Evolutionary conservation across 2,329 filamentous ascomycete genomes (phyloP).

Genomic region (Cercospora sp.): DNA sequence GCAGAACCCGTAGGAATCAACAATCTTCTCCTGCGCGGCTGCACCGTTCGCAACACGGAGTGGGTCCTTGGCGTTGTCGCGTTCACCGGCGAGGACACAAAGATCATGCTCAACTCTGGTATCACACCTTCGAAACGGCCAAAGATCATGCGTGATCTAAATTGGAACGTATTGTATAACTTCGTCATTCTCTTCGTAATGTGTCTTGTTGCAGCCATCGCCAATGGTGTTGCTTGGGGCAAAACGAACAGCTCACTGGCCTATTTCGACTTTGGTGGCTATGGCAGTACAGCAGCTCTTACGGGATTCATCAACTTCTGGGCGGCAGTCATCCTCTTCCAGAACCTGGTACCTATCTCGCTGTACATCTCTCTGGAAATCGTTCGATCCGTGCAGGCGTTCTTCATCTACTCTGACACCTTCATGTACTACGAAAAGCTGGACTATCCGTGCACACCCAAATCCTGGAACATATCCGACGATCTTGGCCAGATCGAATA

Average conservation of each 20-base stretch:
- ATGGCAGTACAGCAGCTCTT: constrained; percentile 66
- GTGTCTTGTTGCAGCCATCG: constrained; percentile 81
- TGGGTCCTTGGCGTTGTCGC: constrained; percentile 91
- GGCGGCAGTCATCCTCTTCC: constrained; percentile 90
- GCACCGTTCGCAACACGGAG: constrained; percentile 90
- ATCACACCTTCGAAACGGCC: constrained; percentile 93
- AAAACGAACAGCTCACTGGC: constrained; percentile 70
- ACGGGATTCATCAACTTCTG: constrained; percentile 97
- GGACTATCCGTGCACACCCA: constrained; percentile 92
- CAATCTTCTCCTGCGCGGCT: constrained; percentile 90
- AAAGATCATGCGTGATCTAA: constrained; percentile 86
- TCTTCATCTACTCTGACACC: constrained; percentile 96
- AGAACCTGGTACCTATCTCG: constrained; percentile 98
- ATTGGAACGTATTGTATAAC: constrained; percentile 97
- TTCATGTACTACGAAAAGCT: constrained; percentile 96
- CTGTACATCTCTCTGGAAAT: constrained; percentile 98
- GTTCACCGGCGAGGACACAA: constrained; percentile 94
- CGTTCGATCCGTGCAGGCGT: constrained; percentile 84
- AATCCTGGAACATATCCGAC: constrained; percentile 98
- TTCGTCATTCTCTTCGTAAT: constrained; percentile 86
- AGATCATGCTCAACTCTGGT: constrained; percentile 98
- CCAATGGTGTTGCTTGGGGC: constrained; percentile 80
- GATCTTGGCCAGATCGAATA: constrained; percentile 98
- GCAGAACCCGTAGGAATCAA: constrained; percentile 92
- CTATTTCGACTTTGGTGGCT: constrained; percentile 81